Evolutionary conservation across 495 filamentous ascomycete genomes (phyloP), one percentile per base, ranked within the genome.

Genomic region (Podospora anserina): DNA sequence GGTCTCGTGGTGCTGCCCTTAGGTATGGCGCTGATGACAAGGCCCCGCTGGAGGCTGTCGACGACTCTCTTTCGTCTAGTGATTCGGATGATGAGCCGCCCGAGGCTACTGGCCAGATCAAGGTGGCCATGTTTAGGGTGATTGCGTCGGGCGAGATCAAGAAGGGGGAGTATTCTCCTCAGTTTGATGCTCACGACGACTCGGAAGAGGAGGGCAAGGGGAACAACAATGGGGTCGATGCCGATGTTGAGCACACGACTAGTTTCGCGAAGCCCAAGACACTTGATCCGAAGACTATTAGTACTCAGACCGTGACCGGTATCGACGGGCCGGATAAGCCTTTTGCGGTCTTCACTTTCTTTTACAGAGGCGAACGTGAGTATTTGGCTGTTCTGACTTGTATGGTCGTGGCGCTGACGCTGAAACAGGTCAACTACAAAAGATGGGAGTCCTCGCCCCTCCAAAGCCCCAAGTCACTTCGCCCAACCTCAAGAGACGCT

Each of bases 221-320:
- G 7, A 77, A 69, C 18, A 78, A 77, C 23, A 79, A 78, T 11
- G 74, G 78, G 4, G 78, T 84, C 68, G 82, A 84, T 61, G 84
- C 83, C 5, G 92, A 97, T 74, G 86, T 97, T 56, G 96, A 97
- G 78, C 95, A 99, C 79, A 98, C 95, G 58, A 98, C 95, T 27
- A 98, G 95, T 75, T 99, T 99, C 79, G 96, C 96, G 15, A 94
- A 98, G 77, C 96, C 95, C 4, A 99, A 98, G 82, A 89, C 93
- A 19, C 85, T 99, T 30, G 96, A 99, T 81, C 95, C 94, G 1
- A 97, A 97, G 80, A 90, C 91, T 9, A 98, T 99, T 75, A 97
- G 93, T 73, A 98, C 96, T 0, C 95, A 99, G 79, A 97, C 94
- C 0, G 95, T 99, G 19, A 98, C 94, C 26, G 95, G 95, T n/a